Conservation (phyloP, 2,329 filamentous ascomycete genomes). For the Penicillium sp. region DNA sequence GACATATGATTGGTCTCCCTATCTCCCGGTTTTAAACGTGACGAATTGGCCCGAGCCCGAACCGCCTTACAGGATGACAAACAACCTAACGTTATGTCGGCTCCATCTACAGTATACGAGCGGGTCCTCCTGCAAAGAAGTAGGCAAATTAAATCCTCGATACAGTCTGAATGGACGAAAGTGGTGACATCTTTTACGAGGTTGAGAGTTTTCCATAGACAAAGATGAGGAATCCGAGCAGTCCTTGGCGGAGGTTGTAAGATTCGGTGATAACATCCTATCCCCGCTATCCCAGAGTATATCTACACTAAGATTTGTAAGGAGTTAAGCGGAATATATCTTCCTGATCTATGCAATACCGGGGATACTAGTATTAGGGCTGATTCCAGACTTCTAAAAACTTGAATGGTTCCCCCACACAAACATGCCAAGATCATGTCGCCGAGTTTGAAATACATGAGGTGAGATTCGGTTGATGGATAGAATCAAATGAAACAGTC, state of each 20-base stretch:
- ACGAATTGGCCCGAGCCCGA: constrained; percentile 9
- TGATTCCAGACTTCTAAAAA: too few species aligned
- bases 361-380: too few species aligned
- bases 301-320: too few species aligned
- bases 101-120: neutral
- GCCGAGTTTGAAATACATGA: too few species aligned
- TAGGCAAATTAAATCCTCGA: too few species aligned
- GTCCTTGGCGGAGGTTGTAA: neutral
- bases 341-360: neutral
- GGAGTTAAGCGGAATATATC: neutral
- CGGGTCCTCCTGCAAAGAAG: neutral
- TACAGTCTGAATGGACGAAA: too few species aligned
- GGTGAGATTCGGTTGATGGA: too few species aligned
- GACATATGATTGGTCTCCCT: constrained; percentile 4
- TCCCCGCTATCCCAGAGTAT: neutral
- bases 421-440: too few species aligned
- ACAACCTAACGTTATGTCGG: constrained; percentile 1
- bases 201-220: too few species aligned
- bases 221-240: too few species aligned
- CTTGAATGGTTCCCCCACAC: too few species aligned
- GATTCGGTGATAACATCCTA: neutral
- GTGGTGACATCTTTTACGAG: neutral
- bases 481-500: too few species aligned
- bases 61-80: neutral
- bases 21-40: neutral